phyloP scores from a whole-genome alignment of 2,329 filamentous ascomycete genomes.

The Calonectria pauciramosa region DNA sequence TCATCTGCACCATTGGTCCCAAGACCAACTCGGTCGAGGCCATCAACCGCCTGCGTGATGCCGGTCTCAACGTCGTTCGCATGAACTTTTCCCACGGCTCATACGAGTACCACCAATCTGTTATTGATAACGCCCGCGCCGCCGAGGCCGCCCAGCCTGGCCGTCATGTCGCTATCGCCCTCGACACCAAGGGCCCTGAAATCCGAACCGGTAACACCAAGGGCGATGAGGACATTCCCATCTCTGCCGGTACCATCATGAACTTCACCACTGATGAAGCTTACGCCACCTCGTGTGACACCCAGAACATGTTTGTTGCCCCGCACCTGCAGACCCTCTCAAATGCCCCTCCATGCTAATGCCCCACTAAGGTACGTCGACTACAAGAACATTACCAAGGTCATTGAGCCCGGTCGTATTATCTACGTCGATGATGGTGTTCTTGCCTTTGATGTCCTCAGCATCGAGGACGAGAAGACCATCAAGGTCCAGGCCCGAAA shows the following conservation, averaged over 20 bases:
- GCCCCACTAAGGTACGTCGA: conserved; percentile 83
- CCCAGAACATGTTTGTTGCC: conserved; percentile 89
- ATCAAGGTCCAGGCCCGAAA: conserved; percentile 90
- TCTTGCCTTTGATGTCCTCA: conserved; percentile 93
- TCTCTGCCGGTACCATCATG: conserved; percentile 85
- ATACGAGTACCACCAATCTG: conserved; percentile 98
- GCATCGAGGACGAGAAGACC: conserved; percentile 90
- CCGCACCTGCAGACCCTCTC: not conserved
- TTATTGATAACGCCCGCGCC: conserved; percentile 94
- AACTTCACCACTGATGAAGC: conserved; percentile 98
- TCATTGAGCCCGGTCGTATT: conserved; percentile 89
- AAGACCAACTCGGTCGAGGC: conserved; percentile 99
- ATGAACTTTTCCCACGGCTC: conserved; percentile 94
- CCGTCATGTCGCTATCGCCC: conserved; percentile 94
- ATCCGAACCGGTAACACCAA: conserved; percentile 77
- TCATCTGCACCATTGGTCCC: conserved; percentile 98
- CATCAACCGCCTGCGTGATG: conserved; percentile 92
- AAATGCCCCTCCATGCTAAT: conserved; percentile 19
- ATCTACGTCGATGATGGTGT: conserved; percentile 99
- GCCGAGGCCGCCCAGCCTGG: conserved; percentile 84
- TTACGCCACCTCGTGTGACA: conserved; percentile 86
- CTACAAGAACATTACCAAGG: conserved; percentile 99
- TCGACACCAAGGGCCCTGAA: conserved; percentile 78
- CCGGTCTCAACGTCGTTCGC: conserved; percentile 96
- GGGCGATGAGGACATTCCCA: conserved; percentile 90